Base-by-base conservation (phyloP, 108 stramenopile species). In the Conticribra weissflogii region DNA sequence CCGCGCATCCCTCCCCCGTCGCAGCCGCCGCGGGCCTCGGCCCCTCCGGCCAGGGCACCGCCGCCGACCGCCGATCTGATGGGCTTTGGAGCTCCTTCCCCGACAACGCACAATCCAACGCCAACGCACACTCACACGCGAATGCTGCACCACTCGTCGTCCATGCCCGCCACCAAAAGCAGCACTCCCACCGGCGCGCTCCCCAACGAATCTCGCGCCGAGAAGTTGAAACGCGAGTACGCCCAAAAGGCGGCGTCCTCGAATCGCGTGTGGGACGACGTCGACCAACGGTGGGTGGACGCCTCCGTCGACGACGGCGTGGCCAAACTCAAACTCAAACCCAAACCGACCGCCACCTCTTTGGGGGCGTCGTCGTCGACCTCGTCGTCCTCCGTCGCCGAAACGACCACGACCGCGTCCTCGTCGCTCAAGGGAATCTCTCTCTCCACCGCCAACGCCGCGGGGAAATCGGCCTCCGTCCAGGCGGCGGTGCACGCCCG, bases 221-320 rank as follows among this genome's bases (percentile, higher is more conserved):
- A 96, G 74, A 79, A 78, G 54, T 74, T 96, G 9, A 85, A 96
- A 63, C 87, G 89, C 21, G 87, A 96, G 64, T 86, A 88, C 54
- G 74, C 68, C 14, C 58, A 88, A 62, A 76, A 87, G 52, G 63
- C 84, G 45, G 77, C 82, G 32, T 76, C 72, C 44, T 23, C 62
- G 18, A 89, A 92, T 65, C 83, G 88, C 25, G 92, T 88, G 17
- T 96, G 96, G 96, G 96, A 96, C 67, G 85, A 86, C n/a, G 76
- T 96, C 8, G 92, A 94, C 63, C 81, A 94, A 72, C 88, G 92
- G 41, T 91, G 88, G 91, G 90, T 81, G 15, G 78, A 76, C 25
- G 72, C 61, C 18, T 63, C 74, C 3, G 68, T 61, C 21, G 71
- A 81, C 41, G 74, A 78, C 33, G 75, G 81, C 3, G 74, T 72